Percentiles rank a stretch among this genome's conserved stretches.
Conservation (phyloP, 106 monocot species). For the Dactylorhiza incarnata region DNA sequence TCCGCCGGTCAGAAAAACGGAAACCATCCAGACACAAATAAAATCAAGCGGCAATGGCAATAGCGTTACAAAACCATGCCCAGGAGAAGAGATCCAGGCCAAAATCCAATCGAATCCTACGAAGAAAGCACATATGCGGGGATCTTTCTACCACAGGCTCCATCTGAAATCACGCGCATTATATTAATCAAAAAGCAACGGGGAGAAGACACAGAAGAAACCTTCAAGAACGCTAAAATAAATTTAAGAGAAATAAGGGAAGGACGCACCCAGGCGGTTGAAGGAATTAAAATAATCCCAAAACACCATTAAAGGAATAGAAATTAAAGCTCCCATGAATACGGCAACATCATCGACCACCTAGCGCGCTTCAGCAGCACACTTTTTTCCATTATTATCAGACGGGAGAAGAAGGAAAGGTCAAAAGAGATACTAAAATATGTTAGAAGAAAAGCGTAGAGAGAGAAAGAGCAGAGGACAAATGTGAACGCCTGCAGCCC, state of each 20-base stretch:
- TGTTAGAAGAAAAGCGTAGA: too few relatives aligned
- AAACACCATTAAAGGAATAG: not conserved
- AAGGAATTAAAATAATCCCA: not conserved
- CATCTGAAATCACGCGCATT: constrained; percentile 11
- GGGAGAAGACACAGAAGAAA: not conserved
- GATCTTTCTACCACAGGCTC: constrained; percentile 1
- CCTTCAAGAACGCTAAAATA: constrained; percentile 1
- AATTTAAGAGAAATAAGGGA: not conserved
- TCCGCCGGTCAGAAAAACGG: not conserved
- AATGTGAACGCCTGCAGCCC: too few relatives aligned
- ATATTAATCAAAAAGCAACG: not conserved
- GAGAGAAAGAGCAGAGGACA: too few relatives aligned
- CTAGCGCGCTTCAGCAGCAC: not conserved
- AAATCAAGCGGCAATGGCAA: not conserved
- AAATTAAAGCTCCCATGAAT: not conserved
- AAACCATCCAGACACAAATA: constrained; percentile 2
- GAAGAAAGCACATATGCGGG: not conserved
- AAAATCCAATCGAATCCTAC: not conserved
- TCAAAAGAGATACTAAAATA: not conserved
- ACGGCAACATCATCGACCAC: not conserved
- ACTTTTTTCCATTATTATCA: not conserved
- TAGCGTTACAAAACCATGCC: not conserved
- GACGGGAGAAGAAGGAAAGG: not conserved
- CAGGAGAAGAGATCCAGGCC: not conserved
- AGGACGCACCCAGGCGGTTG: not conserved